Evolutionary conservation across 2,329 filamentous ascomycete species (phyloP), one percentile per base, ranked within the genome.

Genomic region (Xylaria sp.): DNA sequence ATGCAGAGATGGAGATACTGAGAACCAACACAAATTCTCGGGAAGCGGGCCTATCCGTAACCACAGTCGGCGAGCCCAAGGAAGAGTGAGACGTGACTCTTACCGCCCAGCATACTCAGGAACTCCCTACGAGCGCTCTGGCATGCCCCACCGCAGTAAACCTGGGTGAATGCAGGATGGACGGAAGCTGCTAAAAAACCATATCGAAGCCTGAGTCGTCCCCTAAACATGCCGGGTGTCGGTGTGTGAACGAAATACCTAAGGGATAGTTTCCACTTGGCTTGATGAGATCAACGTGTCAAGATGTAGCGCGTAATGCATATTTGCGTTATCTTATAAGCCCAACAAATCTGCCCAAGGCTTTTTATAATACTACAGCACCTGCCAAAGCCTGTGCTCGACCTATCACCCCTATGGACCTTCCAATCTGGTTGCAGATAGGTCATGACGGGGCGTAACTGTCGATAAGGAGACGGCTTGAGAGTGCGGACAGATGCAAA

Each of bases 81-180:
- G 69, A 63, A 68, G 66, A n/a, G 41, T 9, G 25, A 62, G 59
- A 25, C 65, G 70, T 23, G 74, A 76, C 66, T 74, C 68, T 7
- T 77, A 77, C 51, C 74, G 74, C 25, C 75, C 75, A 54, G 61
- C 52, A 23, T 74, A 74, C 61, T 60, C 73, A 2, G 65, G 20
- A 46, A 61, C 13, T 23, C 58, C 63, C 8, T 61, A 57, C 62
- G 60, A 59, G 57, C 65, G 44, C 31, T n/a, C 20, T 20, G 50
- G 50, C 15, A 18, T n/a, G 13, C 8, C 46, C 9, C 18, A n/a
- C 51, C 62, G 25, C n/a, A 69, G 20, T 8, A 56, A 37, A 18
- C 41, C 57, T 25, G 48, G 54, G 37, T 60, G 54, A 69, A 54
- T 13, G 63, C 34, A n/a, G 23, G 20, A 31, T 44, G 55, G 3